A percentile compares a stretch with the other conserved stretches of the same genome.
phyloP scores from a whole-genome alignment of 495 filamentous ascomycete species.

The Penicillium lagena region DNA sequence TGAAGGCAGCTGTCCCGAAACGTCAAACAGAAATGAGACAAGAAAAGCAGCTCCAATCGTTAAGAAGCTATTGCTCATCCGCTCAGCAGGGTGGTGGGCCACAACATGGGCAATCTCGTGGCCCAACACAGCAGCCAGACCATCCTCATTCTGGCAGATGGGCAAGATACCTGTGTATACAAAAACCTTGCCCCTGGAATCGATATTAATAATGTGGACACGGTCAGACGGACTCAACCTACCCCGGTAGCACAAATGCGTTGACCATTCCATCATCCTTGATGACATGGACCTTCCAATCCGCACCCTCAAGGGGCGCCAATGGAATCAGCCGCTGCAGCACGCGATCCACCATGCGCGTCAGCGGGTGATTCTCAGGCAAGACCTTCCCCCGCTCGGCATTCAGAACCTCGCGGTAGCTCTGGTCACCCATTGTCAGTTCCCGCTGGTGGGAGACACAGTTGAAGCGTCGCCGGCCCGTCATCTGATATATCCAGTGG shows the following conservation, averaged over 20 bases:
- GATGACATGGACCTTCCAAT: slow-evolving; percentile 87
- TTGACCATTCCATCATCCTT: slow-evolving; percentile 58
- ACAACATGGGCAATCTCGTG: slow-evolving; percentile 95
- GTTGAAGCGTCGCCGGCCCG: slow-evolving; percentile 78
- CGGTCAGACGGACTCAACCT: slow-evolving; percentile 2
- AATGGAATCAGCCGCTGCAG: slow-evolving; percentile 66
- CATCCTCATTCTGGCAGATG: slow-evolving; percentile 64
- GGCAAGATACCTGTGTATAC: slow-evolving; percentile 80
- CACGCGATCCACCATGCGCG: slow-evolving; percentile 56
- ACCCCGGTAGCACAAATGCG: slow-evolving; percentile 86
- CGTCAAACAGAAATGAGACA: slow-evolving; percentile 42
- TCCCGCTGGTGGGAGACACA: slow-evolving; percentile 55
- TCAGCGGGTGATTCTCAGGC: slow-evolving; percentile 43
- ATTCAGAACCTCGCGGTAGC: slow-evolving; percentile 45
- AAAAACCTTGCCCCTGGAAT: slow-evolving; percentile 73
- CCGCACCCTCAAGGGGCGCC: slow-evolving; percentile 51
- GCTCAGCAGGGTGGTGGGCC: slow-evolving; percentile 72
- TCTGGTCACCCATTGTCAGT: slow-evolving; percentile 42
- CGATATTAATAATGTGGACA: neutral
- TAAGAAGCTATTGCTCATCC: slow-evolving; percentile 58
- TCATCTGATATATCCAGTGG: slow-evolving; percentile 31
- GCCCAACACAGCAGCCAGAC: slow-evolving; percentile 76
- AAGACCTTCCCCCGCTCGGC: slow-evolving; percentile 43
- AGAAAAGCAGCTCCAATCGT: slow-evolving; percentile 46
- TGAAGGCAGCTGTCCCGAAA: slow-evolving; percentile 37